These are phyloP conservation scores for Cicer judaicum DNA, from an alignment of 306 rosid species.

Conservation along the genomic window DNA sequence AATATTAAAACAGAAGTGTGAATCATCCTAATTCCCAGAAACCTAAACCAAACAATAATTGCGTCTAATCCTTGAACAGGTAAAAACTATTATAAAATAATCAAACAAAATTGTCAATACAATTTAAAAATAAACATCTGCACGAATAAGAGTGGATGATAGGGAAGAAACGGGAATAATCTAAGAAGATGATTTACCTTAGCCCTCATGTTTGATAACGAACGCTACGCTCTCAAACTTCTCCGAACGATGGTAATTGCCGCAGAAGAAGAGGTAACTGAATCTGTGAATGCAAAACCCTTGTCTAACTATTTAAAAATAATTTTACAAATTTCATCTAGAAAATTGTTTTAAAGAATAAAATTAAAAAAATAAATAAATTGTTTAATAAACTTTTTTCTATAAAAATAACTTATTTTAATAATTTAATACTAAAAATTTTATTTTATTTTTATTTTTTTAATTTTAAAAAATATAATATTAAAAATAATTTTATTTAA, in stretches of 20 bases:
- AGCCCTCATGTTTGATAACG: constrained; percentile 52
- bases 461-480: too few species aligned
- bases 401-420: too few species aligned
- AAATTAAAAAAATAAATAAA: too few species aligned
- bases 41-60: not conserved
- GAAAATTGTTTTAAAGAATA: too few species aligned
- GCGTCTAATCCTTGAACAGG: not conserved
- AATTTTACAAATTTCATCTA: not conserved
- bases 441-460: too few species aligned
- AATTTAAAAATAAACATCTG: too few species aligned
- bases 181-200: constrained; percentile 38
- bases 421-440: too few species aligned
- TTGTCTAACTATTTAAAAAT: constrained; percentile 39
- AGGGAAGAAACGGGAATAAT: not conserved
- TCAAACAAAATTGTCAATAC: not conserved
- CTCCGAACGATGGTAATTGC: not conserved
- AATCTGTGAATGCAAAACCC: not conserved
- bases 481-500: too few species aligned
- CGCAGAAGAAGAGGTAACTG: not conserved
- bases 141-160: not conserved
- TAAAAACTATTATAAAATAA: not conserved
- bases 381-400: too few species aligned
- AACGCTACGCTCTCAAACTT: constrained; percentile 34
- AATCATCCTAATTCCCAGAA: not conserved
- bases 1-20: not conserved